Evolutionary conservation across 2,329 filamentous ascomycete species (phyloP).

Genomic region (Trichoderma brevicompactum): DNA sequence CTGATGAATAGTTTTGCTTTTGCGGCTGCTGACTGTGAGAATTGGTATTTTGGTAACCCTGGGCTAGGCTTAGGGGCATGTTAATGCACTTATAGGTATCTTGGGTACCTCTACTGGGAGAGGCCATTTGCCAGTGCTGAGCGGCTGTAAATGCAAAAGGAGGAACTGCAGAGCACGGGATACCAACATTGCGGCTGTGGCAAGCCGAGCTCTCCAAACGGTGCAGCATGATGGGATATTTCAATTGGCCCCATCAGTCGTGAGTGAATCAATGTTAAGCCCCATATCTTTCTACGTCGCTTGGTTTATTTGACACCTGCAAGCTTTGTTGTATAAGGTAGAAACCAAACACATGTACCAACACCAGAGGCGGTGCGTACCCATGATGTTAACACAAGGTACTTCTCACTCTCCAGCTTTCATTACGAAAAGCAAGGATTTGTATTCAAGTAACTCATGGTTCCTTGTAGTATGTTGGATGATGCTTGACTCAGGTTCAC

Average conservation of each 20-base stretch:
- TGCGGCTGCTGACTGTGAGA: background rate
- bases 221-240: background rate
- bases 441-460: too few relatives aligned
- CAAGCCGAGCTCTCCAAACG: background rate
- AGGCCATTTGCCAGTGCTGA: background rate
- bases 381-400: too few relatives aligned
- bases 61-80: background rate
- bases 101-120: background rate
- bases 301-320: background rate
- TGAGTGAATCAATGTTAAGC: background rate
- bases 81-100: background rate
- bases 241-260: background rate
- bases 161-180: background rate
- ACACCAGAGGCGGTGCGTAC: too few relatives aligned
- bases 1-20: background rate
- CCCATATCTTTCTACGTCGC: too few relatives aligned
- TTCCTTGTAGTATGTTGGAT: too few relatives aligned
- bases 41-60: background rate
- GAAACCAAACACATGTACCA: too few relatives aligned
- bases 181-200: background rate
- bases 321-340: too few relatives aligned
- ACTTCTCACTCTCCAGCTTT: too few relatives aligned
- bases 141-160: slow-evolving; percentile 13
- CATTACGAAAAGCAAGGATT: too few relatives aligned
- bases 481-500: background rate